Evolutionary conservation across 371 early-diverging fungal genomes (phyloP).

Genomic region (Smittium mucronatum): DNA sequence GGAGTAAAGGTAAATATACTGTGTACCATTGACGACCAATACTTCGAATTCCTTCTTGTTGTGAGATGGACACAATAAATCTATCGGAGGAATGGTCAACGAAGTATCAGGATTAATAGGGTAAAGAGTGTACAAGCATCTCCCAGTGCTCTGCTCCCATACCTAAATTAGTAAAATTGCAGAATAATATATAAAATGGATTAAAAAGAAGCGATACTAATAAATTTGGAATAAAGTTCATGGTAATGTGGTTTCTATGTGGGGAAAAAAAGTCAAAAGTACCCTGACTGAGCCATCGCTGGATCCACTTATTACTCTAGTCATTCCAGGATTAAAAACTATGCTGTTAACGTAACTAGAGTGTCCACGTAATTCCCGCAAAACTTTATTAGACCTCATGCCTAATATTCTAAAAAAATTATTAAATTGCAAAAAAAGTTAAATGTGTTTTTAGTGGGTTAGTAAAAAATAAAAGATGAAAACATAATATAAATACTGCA

Average conservation of each 20-base stretch:
- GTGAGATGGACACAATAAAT: constrained; percentile 2
- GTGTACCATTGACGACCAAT: constrained; percentile 2
- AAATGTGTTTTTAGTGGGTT: background rate
- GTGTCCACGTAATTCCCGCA: constrained; percentile 85
- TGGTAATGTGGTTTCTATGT: background rate
- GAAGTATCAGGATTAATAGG: constrained; percentile 1
- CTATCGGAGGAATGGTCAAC: background rate
- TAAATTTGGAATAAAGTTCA: background rate
- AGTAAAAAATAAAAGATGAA: constrained; percentile 11
- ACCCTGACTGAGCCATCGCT: constrained; percentile 75
- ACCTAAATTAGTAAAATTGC: background rate
- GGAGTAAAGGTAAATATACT: background rate
- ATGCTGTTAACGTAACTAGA: constrained; percentile 70
- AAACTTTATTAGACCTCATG: constrained; percentile 68
- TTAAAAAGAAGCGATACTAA: background rate
- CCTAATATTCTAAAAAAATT: constrained; percentile 55
- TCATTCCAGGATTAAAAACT: constrained; percentile 50
- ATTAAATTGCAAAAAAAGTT: background rate
- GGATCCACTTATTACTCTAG: constrained; percentile 56
- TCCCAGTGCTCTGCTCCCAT: constrained; percentile 10
- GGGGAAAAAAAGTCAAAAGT: background rate
- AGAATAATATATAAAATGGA: background rate
- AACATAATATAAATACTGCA: too few species aligned
- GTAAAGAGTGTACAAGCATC: constrained; percentile 5
- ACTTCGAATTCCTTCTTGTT: constrained; percentile 5